These are phyloP conservation scores for Murraya koenigii DNA, from an alignment of 345 rosid genomes.

Conservation along the genomic window DNA sequence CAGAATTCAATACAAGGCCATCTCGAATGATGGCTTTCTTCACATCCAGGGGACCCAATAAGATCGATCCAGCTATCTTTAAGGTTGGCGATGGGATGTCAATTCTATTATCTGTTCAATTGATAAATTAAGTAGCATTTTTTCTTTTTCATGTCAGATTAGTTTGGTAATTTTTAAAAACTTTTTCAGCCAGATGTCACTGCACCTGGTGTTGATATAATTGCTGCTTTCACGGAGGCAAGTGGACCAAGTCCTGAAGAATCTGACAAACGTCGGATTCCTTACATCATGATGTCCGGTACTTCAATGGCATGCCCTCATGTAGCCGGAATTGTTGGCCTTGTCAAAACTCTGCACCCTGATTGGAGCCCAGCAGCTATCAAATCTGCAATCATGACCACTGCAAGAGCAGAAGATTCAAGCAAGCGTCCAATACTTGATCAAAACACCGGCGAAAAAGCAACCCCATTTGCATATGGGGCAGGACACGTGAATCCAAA, in stretches of 20 bases:
- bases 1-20: conserved; percentile 14
- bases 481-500: conserved; percentile 10
- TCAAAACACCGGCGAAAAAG: background rate
- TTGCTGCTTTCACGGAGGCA: conserved; percentile 42
- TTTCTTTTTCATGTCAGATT: background rate
- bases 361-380: conserved; percentile 56
- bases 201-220: conserved; percentile 51
- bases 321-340: conserved; percentile 51
- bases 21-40: conserved; percentile 33
- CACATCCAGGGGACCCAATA: conserved; percentile 42
- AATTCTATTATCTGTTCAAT: background rate
- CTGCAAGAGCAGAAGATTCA: conserved; percentile 36
- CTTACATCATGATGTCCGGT: conserved; percentile 35
- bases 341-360: conserved; percentile 44
- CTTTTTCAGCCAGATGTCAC: conserved; percentile 51
- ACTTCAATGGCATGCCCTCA: conserved; percentile 67
- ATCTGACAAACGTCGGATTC: conserved; percentile 12
- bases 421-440: conserved; percentile 13
- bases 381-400: conserved; percentile 51
- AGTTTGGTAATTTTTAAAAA: no score
- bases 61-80: conserved; percentile 30
- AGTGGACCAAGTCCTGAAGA: conserved; percentile 11
- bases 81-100: conserved; percentile 26
- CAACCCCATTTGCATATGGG: background rate
- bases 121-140: no score